Conservation (phyloP, 192 early-diverging fungal species). For the Backusella macrospora region DNA sequence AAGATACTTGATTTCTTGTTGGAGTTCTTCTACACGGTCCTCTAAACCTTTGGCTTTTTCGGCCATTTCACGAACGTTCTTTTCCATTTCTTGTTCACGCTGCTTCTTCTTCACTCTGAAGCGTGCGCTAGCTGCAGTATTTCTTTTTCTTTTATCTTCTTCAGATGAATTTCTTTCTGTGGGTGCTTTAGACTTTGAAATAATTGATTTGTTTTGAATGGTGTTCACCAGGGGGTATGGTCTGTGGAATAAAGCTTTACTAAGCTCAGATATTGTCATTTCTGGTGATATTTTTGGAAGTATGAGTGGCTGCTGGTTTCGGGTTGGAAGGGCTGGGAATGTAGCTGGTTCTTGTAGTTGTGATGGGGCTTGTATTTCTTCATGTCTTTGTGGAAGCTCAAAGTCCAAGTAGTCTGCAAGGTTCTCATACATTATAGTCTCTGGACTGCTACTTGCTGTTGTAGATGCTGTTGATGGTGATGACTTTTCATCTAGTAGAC, state of each 20-base stretch:
- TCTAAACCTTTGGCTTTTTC: constrained; percentile 72
- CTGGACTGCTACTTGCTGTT: background rate
- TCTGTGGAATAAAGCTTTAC: constrained; percentile 1
- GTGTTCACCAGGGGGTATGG: background rate
- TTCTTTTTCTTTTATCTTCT: constrained; percentile 88
- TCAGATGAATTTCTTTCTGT: constrained; percentile 40
- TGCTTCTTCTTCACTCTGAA: constrained; percentile 95
- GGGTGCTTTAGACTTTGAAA: background rate
- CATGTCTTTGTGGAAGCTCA: constrained; percentile 27
- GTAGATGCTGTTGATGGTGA: constrained; percentile 3
- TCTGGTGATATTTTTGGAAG: constrained; percentile 13
- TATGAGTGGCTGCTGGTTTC: constrained; percentile 4
- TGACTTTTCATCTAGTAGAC: constrained; percentile 33
- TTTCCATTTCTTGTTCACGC: constrained; percentile 82
- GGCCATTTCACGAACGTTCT: constrained; percentile 74
- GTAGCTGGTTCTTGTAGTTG: constrained; percentile 6
- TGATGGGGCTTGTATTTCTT: too few relatives aligned
- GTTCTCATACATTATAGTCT: constrained; percentile 21
- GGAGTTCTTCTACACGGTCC: constrained; percentile 76
- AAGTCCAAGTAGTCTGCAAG: constrained; percentile 37
- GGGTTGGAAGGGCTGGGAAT: background rate
- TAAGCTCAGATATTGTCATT: constrained; percentile 1
- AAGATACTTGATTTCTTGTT: constrained; percentile 90
- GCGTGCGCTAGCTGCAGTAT: constrained; percentile 93
- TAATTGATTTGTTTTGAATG: background rate